These are phyloP conservation scores for Aspergillus amoenus DNA, from an alignment of 2,329 filamentous ascomycete genomes.

Conservation along the genomic window DNA sequence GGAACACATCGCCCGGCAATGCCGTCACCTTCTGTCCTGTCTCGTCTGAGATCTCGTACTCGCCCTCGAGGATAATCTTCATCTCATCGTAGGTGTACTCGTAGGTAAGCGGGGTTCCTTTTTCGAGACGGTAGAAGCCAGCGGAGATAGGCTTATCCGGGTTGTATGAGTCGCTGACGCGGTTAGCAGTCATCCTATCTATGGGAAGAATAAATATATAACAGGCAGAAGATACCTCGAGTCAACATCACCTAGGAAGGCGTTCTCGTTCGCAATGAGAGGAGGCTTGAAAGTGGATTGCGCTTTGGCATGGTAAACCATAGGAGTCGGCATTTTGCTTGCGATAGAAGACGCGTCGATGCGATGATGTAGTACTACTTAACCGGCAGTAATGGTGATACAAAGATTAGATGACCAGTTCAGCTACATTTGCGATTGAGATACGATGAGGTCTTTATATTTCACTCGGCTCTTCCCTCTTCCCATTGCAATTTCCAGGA, in stretches of 20 bases:
- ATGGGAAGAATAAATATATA: neutral
- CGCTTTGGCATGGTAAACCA: slow-evolving; percentile 58
- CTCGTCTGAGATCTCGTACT: slow-evolving; percentile 64
- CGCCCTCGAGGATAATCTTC: slow-evolving; percentile 70
- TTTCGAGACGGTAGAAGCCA: slow-evolving; percentile 67
- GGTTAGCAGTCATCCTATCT: neutral
- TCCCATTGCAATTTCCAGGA: neutral
- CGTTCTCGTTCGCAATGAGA: slow-evolving; percentile 67
- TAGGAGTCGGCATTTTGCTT: slow-evolving; percentile 38
- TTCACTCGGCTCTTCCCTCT: neutral
- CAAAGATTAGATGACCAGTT: neutral
- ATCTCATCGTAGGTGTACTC: slow-evolving; percentile 71
- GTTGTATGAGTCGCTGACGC: slow-evolving; percentile 52
- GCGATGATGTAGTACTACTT: neutral
- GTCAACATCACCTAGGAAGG: slow-evolving; percentile 63
- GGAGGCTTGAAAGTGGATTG: slow-evolving; percentile 63
- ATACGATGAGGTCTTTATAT: neutral
- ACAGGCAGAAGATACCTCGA: slow-evolving; percentile 44
- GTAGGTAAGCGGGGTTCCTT: slow-evolving; percentile 67
- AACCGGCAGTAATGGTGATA: neutral
- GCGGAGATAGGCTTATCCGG: slow-evolving; percentile 60
- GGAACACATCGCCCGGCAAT: slow-evolving; percentile 64
- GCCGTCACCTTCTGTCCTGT: slow-evolving; percentile 61
- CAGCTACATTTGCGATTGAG: neutral
- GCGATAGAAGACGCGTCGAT: slow-evolving; percentile 2